Percentiles rank a stretch among this genome's conserved stretches.
phyloP scores from a whole-genome alignment of 2,329 filamentous ascomycete genomes.

The Cladosporium colombiae region DNA sequence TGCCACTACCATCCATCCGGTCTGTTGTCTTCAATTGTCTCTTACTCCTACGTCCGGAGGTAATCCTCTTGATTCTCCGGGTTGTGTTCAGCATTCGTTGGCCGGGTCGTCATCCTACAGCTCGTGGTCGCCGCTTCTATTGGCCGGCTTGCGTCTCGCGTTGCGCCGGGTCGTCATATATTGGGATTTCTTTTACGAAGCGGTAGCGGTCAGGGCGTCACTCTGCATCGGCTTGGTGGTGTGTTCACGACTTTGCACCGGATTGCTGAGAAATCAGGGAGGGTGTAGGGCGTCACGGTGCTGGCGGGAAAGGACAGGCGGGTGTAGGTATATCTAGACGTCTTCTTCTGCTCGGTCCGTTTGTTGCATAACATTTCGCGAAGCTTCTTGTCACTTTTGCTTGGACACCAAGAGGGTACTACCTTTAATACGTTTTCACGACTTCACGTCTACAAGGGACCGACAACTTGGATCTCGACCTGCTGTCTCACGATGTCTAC shows the following conservation, averaged over 20 bases:
- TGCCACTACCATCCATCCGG: background rate
- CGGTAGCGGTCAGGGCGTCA: constrained; percentile 10
- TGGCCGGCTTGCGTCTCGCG: background rate
- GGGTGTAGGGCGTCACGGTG: background rate
- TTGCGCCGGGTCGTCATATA: constrained; percentile 19
- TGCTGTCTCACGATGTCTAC: background rate
- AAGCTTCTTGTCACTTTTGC: background rate
- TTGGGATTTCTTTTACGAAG: background rate
- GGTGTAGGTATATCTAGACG: background rate
- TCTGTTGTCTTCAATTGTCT: constrained; percentile 9
- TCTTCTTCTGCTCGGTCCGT: background rate
- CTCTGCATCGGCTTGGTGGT: background rate
- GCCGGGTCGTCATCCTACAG: constrained; percentile 14
- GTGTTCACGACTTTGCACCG: constrained; percentile 7
- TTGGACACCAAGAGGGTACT: background rate
- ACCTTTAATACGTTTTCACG: background rate
- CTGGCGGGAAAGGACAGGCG: background rate
- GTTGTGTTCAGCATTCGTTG: background rate
- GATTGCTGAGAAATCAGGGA: constrained; percentile 13
- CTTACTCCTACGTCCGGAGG: background rate
- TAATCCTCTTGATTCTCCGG: background rate
- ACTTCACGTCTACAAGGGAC: background rate
- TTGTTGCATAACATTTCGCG: background rate
- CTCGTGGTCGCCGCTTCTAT: background rate
- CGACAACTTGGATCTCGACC: background rate